phyloP scores from a whole-genome alignment of 257 asterid genomes.

The Jacaranda copaia region DNA sequence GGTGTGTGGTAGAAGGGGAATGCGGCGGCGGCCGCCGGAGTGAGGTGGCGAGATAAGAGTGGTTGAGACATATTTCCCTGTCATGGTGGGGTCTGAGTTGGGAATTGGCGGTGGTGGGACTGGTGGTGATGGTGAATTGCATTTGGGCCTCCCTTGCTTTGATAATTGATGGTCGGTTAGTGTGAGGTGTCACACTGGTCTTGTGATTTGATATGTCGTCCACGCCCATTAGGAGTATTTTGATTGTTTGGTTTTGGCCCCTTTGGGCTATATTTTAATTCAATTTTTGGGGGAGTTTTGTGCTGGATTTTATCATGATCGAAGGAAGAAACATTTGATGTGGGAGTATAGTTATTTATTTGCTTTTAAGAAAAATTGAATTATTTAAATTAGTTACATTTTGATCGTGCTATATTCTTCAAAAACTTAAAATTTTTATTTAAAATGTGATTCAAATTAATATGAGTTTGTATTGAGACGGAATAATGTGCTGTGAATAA shows the following conservation, averaged over 20 bases:
- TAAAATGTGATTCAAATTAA: too few species aligned
- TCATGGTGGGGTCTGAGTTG: slow-evolving; percentile 11
- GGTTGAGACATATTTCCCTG: slow-evolving; percentile 27
- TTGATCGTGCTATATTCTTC: too few species aligned
- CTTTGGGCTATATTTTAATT: too few species aligned
- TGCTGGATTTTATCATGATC: background rate
- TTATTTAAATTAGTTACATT: too few species aligned
- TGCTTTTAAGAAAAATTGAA: too few species aligned
- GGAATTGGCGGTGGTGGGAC: slow-evolving; percentile 47
- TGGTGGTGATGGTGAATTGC: slow-evolving; percentile 34
- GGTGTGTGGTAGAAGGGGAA: slow-evolving; percentile 28
- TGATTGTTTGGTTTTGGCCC: background rate
- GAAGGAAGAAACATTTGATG: too few species aligned
- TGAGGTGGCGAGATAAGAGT: slow-evolving; percentile 45
- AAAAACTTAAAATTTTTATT: too few species aligned
- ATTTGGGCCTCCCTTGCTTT: background rate
- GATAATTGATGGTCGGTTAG: slow-evolving; percentile 53
- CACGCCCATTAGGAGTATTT: background rate
- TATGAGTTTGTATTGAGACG: too few species aligned
- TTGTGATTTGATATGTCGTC: slow-evolving; percentile 39
- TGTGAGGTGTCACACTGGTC: slow-evolving; percentile 28
- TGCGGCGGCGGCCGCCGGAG: slow-evolving; percentile 23
- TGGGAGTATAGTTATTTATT: too few species aligned
- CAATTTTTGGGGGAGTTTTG: background rate
- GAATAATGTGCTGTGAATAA: too few species aligned